Evolutionary conservation across 2,329 filamentous ascomycete species (phyloP).

Genomic region (Talaromyces sp.): DNA sequence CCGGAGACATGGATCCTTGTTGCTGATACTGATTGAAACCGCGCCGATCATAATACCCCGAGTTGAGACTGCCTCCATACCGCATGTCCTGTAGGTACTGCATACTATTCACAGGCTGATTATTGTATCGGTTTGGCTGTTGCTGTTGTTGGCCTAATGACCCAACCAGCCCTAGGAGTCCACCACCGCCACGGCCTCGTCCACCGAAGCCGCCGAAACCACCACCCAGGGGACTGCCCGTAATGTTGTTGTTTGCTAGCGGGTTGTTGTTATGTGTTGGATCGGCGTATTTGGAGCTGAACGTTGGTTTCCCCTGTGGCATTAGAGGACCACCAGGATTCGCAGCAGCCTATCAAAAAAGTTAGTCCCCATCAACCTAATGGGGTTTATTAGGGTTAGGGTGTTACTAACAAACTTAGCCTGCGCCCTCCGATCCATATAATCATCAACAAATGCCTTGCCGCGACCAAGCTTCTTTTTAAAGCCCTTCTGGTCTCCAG

Average conservation of each 20-base stretch:
- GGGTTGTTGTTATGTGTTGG: background rate
- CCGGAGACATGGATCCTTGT: background rate
- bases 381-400: background rate
- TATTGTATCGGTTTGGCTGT: background rate
- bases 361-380: background rate
- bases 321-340: background rate
- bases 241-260: background rate
- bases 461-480: conserved; percentile 5
- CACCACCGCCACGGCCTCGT: background rate
- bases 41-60: background rate
- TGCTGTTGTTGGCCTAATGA: background rate
- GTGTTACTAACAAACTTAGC: conserved; percentile 8
- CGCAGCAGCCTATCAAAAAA: background rate
- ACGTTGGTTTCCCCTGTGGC: background rate
- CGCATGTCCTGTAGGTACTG: background rate
- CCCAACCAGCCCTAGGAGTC: background rate
- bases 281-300: background rate
- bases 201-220: background rate
- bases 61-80: background rate
- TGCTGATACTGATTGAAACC: background rate
- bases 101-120: background rate
- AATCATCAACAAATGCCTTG: conserved; percentile 8
- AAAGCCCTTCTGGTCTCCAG: conserved; percentile 15
- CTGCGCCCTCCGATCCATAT: conserved; percentile 10
- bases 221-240: background rate